Evolutionary conservation across 2,329 filamentous ascomycete genomes (phyloP).

Genomic region (Talaromyces amestolkiae): DNA sequence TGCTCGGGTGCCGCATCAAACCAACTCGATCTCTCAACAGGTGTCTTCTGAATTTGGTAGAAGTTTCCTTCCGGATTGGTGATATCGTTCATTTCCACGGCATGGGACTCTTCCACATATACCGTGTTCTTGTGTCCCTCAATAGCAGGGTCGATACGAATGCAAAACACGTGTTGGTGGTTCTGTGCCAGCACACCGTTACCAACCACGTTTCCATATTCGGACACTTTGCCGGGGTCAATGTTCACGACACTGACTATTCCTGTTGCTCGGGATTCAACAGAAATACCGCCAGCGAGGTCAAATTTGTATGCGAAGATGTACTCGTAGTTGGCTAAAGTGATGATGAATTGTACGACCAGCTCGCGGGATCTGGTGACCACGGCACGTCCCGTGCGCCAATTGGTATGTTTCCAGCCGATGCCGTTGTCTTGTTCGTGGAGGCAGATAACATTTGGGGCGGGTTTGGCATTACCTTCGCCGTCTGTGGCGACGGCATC

Average conservation of each 20-base stretch:
- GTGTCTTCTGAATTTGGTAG: conserved; percentile 49
- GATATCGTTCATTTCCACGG: conserved; percentile 54
- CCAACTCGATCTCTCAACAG: conserved; percentile 48
- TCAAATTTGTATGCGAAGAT: conserved; percentile 62
- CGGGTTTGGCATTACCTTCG: conserved; percentile 56
- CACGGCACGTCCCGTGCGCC: conserved; percentile 62
- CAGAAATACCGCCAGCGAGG: conserved; percentile 53
- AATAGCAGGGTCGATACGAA: conserved; percentile 61
- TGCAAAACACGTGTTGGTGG: conserved; percentile 66
- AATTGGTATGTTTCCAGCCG: conserved; percentile 70
- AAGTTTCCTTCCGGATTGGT: conserved; percentile 55
- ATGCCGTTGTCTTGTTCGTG: conserved; percentile 71
- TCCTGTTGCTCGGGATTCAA: conserved; percentile 65
- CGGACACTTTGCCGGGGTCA: conserved; percentile 43
- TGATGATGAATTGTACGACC: conserved; percentile 67
- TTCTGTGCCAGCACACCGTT: conserved; percentile 49
- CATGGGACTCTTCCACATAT: conserved; percentile 56
- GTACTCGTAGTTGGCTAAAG: conserved; percentile 70
- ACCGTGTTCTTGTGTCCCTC: conserved; percentile 56
- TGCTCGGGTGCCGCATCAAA: conserved; percentile 45
- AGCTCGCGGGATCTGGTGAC: conserved; percentile 62
- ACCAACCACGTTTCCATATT: conserved; percentile 56
- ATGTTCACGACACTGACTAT: conserved; percentile 64
- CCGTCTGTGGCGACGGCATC: conserved; percentile 58
- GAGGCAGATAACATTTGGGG: conserved; percentile 68